These are phyloP conservation scores for Entomortierella beljakovae DNA, from an alignment of 192 early-diverging fungal species.

Conservation along the genomic window DNA sequence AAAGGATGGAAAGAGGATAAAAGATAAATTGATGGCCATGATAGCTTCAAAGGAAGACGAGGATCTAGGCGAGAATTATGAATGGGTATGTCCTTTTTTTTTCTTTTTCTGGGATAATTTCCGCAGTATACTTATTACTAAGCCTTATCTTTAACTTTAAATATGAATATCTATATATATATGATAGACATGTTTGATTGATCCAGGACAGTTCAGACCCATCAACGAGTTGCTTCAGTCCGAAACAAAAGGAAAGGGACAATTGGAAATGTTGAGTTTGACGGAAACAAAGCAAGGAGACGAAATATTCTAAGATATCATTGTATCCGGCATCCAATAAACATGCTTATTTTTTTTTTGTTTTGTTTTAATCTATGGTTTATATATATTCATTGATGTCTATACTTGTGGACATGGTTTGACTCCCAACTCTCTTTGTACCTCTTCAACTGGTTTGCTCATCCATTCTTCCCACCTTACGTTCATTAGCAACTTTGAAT, in stretches of 20 bases:
- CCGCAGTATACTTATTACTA: neutral
- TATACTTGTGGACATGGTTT: conserved; percentile 50
- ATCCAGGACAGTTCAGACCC: conserved; percentile 91
- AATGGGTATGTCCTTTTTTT: conserved; percentile 68
- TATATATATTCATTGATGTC: too few relatives aligned
- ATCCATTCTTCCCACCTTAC: conserved; percentile 91
- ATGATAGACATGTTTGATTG: conserved; percentile 79
- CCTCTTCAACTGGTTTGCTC: conserved; percentile 70
- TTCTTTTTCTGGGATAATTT: neutral
- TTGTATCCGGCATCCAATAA: neutral
- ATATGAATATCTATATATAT: conserved; percentile 15
- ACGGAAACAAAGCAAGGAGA: conserved; percentile 80
- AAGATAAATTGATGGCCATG: conserved; percentile 74
- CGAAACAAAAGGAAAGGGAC: conserved; percentile 90
- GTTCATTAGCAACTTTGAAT: conserved; percentile 83
- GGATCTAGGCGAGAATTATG: conserved; percentile 84
- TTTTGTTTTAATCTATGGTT: too few relatives aligned
- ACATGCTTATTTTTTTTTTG: neutral
- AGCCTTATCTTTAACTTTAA: conserved; percentile 10
- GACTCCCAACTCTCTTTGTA: conserved; percentile 83
- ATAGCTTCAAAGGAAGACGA: conserved; percentile 80
- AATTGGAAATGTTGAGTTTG: conserved; percentile 89
- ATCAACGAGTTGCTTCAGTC: conserved; percentile 87
- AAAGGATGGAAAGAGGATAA: conserved; percentile 92
- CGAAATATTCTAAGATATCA: conserved; percentile 59